phyloP scores from a whole-genome alignment of 2,329 filamentous ascomycete genomes.

The Cordyceps cateniannulata region DNA sequence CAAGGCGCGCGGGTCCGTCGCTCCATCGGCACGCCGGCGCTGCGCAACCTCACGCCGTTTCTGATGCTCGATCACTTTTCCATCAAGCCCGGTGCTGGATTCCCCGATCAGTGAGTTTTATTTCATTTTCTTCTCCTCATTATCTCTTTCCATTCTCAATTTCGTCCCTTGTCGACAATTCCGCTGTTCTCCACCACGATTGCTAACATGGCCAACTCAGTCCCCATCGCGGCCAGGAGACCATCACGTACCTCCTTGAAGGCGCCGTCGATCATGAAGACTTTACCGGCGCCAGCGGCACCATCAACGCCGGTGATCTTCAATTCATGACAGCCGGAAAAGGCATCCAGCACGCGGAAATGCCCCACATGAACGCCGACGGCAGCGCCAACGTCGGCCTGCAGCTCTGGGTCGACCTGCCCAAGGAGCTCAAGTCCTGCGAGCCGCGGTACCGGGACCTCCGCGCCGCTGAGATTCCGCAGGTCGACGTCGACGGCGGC shows the following conservation, averaged over 20 bases:
- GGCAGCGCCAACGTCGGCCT: conserved; percentile 76
- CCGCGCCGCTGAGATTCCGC: conserved; percentile 69
- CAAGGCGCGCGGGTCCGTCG: conserved; percentile 81
- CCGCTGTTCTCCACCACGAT: neutral
- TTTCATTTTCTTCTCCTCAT: neutral
- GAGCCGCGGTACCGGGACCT: conserved; percentile 91
- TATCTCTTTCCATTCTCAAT: neutral
- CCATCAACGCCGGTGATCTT: conserved; percentile 78
- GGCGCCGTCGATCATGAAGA: conserved; percentile 89
- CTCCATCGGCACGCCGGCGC: conserved; percentile 75
- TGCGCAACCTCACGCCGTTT: conserved; percentile 86
- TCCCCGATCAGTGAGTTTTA: conserved; percentile 65
- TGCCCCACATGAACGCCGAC: conserved; percentile 75
- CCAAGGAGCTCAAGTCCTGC: conserved; percentile 72
- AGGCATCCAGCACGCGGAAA: conserved; percentile 92
- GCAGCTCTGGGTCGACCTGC: conserved; percentile 94
- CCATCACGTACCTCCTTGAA: conserved; percentile 81
- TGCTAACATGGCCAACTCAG: conserved; percentile 13
- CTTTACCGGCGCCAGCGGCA: conserved; percentile 79
- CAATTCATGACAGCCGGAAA: conserved; percentile 96
- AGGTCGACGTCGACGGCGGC: conserved; percentile 62
- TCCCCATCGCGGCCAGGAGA: conserved; percentile 73
- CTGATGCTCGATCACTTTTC: conserved; percentile 94
- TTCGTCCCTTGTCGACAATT: neutral
- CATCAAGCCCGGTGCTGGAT: conserved; percentile 73